Percentiles rank a stretch among this genome's conserved stretches.
These are phyloP conservation scores for Solanum etuberosum DNA, from an alignment of 257 asterid species.

Conservation along the genomic window DNA sequence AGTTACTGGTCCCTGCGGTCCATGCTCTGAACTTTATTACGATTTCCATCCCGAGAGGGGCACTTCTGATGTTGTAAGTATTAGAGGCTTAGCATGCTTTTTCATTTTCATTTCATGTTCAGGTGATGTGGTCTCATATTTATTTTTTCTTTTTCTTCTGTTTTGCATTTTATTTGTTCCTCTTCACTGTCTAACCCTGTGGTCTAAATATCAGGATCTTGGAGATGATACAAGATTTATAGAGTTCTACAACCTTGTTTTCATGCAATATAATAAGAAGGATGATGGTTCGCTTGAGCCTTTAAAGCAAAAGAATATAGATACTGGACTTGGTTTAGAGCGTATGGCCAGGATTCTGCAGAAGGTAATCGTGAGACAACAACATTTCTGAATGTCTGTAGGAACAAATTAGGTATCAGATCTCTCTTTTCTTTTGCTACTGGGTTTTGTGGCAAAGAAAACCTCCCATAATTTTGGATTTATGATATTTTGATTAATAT, in stretches of 20 bases:
- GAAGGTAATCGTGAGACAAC: constrained; percentile 25
- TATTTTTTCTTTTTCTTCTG: neutral
- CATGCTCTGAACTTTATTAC: constrained; percentile 88
- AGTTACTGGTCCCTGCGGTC: constrained; percentile 93
- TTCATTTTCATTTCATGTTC: neutral
- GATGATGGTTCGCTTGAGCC: constrained; percentile 98
- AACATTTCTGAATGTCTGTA: neutral
- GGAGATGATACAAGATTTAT: constrained; percentile 91
- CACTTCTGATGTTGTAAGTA: constrained; percentile 55
- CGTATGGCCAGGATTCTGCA: constrained; percentile 96
- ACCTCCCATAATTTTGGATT: neutral
- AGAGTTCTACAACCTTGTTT: constrained; percentile 96
- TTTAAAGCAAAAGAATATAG: constrained; percentile 86
- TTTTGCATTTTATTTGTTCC: neutral
- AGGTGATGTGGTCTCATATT: neutral
- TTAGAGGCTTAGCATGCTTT: neutral
- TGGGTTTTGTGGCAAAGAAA: neutral
- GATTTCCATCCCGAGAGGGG: constrained; percentile 91
- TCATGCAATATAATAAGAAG: constrained; percentile 83
- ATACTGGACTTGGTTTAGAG: constrained; percentile 95
- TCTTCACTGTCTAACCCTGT: neutral
- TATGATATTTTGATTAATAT: neutral
- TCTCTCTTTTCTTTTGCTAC: neutral
- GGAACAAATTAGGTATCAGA: neutral
- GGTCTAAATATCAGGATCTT: constrained; percentile 55